Conservation (phyloP, 2,329 filamentous ascomycete genomes). For the Cryphonectria radicalis region DNA sequence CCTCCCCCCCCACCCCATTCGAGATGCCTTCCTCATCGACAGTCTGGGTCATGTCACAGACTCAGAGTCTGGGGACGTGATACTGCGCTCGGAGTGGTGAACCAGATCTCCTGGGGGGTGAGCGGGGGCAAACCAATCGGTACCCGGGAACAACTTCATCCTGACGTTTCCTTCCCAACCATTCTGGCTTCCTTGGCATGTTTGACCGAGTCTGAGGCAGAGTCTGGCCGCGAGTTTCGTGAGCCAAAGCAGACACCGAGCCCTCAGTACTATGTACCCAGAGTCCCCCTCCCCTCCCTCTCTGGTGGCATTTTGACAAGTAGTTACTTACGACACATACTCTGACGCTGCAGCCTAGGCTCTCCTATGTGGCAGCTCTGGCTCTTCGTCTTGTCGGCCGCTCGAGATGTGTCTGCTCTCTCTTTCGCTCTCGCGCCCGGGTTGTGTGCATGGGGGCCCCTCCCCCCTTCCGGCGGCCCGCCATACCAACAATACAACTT, state of each 20-base stretch:
- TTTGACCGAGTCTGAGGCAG: slow-evolving; percentile 23
- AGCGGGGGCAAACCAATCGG: slow-evolving; percentile 18
- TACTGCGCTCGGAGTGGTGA: slow-evolving; percentile 25
- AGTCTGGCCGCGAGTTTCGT: slow-evolving; percentile 2
- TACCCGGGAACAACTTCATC: slow-evolving; percentile 17
- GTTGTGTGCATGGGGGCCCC: slow-evolving; percentile 18
- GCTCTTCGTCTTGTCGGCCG: background rate
- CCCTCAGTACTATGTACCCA: background rate
- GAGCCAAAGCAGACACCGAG: slow-evolving; percentile 4
- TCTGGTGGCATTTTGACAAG: background rate
- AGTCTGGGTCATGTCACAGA: slow-evolving; percentile 28
- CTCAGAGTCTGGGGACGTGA: slow-evolving; percentile 19
- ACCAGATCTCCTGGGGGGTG: slow-evolving; percentile 19
- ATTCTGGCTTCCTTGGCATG: slow-evolving; percentile 24
- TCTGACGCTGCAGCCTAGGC: background rate
- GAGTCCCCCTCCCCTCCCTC: background rate
- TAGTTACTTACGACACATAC: background rate
- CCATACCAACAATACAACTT: slow-evolving; percentile 13
- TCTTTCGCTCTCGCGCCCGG: slow-evolving; percentile 13
- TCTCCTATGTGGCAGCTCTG: background rate
- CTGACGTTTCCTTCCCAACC: slow-evolving; percentile 12
- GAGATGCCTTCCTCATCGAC: slow-evolving; percentile 13
- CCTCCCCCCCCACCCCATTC: too few species aligned
- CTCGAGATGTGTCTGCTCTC: slow-evolving; percentile 6
- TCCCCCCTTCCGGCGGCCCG: background rate